Evolutionary conservation across 768 basidiomycete genomes (phyloP).

Genomic region (Sporobolomyces pararoseus): DNA sequence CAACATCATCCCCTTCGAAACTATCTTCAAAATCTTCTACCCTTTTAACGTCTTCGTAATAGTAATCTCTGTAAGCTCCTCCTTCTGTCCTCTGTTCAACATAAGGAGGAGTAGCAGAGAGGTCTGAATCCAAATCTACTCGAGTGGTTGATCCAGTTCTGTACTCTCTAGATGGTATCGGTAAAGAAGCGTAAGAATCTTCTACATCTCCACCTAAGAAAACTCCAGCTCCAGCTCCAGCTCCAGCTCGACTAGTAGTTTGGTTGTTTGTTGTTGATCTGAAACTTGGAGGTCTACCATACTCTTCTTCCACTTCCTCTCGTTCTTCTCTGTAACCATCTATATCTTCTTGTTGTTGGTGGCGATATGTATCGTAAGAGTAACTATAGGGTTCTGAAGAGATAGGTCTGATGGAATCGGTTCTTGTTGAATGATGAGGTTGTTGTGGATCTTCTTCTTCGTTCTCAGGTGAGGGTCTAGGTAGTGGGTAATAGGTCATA

Average conservation of each 20-base stretch:
- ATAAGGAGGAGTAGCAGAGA: constrained; percentile 18
- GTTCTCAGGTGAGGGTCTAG: neutral
- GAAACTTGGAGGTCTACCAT: neutral
- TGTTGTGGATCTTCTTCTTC: neutral
- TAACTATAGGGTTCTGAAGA: neutral
- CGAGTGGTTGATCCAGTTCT: neutral
- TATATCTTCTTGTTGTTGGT: too few relatives aligned
- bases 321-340: neutral
- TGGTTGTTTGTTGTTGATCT: constrained; percentile 9
- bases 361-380: too few relatives aligned
- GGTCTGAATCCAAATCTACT: constrained; percentile 21
- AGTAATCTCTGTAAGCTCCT: constrained; percentile 40
- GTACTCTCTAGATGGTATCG: neutral
- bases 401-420: neutral
- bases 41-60: constrained; percentile 28
- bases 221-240: neutral
- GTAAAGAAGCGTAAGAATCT: neutral
- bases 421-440: neutral
- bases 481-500: constrained; percentile 13
- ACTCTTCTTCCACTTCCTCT: neutral
- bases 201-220: neutral
- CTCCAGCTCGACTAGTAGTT: too few relatives aligned
- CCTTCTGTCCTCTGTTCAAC: too few relatives aligned
- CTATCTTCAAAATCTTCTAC: constrained; percentile 34
- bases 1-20: constrained; percentile 23